These are phyloP conservation scores for Mortierella sp. DNA, from an alignment of 371 early-diverging fungal genomes.

Conservation along the genomic window DNA sequence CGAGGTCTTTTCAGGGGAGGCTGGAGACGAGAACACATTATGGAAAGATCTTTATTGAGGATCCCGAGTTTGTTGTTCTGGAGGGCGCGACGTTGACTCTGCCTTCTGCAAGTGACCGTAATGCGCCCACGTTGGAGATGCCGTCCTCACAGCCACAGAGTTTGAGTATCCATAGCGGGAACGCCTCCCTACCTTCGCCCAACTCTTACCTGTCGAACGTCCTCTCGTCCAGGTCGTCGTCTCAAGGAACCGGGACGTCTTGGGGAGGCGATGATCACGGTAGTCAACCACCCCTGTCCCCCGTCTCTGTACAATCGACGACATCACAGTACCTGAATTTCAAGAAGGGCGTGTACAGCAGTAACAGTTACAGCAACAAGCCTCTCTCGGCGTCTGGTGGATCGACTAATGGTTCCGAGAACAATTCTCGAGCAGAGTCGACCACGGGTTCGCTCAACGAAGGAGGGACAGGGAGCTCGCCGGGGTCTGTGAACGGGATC, in stretches of 20 bases:
- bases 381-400: constrained; percentile 12
- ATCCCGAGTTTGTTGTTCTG: constrained; percentile 24
- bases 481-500: constrained; percentile 6
- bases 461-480: neutral
- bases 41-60: constrained; percentile 25
- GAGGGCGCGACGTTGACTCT: constrained; percentile 22
- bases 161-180: neutral
- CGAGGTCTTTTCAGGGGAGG: constrained; percentile 22
- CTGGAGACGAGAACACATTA: constrained; percentile 31
- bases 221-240: constrained; percentile 15
- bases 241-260: constrained; percentile 24
- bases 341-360: neutral
- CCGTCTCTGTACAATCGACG: neutral
- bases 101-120: constrained; percentile 19
- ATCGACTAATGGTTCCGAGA: constrained; percentile 19
- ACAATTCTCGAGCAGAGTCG: constrained; percentile 26
- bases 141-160: neutral
- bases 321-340: neutral
- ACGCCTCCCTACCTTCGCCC: neutral
- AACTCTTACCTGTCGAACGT: constrained; percentile 13
- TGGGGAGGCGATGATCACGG: constrained; percentile 22
- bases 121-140: neutral
- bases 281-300: neutral
- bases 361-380: neutral
- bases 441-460: constrained; percentile 24